These are phyloP conservation scores for Vaccinium darrowii DNA, from an alignment of 148 eudicot species.

Conservation along the genomic window DNA sequence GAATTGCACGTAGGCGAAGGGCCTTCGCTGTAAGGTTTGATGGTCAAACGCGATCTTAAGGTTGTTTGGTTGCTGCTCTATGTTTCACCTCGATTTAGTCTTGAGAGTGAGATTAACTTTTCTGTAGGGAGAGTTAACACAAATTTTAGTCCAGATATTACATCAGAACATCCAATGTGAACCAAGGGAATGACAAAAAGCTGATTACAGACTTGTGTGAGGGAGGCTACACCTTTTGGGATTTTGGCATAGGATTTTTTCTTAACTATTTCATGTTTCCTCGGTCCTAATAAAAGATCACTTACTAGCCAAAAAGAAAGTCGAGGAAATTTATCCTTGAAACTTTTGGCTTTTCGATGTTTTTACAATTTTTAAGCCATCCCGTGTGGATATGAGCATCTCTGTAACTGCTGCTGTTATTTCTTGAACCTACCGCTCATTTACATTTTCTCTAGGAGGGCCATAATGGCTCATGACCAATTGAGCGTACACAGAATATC, in stretches of 20 bases:
- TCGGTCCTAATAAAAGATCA: no score
- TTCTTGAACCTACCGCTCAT: not conserved
- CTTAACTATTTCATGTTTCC: not conserved
- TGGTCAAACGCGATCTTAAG: no score
- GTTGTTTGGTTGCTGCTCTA: no score
- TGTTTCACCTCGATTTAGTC: not conserved
- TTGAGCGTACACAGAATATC: not conserved
- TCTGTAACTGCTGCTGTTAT: not conserved
- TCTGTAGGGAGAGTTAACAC: not conserved
- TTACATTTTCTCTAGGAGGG: not conserved
- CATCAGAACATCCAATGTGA: not conserved
- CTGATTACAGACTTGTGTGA: not conserved
- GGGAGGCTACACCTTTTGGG: not conserved
- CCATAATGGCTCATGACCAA: not conserved
- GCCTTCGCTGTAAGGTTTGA: no score
- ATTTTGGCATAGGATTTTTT: not conserved
- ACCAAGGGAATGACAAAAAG: constrained; percentile 5
- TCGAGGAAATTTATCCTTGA: no score
- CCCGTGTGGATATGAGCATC: not conserved
- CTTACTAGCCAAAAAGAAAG: no score
- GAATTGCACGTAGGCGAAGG: no score
- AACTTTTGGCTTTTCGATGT: not conserved
- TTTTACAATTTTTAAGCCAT: not conserved
- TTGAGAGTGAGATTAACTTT: not conserved
- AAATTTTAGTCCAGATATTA: not conserved